Conservation (phyloP, 768 basidiomycete genomes). For the Mrakia gelida region DNA sequence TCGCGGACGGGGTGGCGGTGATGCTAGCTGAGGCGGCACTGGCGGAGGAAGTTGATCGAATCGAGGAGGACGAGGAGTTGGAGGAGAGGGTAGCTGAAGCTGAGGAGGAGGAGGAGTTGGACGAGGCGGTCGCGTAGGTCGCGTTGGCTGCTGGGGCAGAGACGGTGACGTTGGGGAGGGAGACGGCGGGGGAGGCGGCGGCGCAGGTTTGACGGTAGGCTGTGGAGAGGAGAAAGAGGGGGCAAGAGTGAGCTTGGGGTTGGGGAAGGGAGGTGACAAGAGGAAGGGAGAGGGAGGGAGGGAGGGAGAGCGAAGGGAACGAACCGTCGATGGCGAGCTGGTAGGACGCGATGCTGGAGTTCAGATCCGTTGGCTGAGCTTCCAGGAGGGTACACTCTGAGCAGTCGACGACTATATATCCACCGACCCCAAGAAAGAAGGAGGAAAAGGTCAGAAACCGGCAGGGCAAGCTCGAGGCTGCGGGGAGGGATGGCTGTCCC, state of each 20-base stretch:
- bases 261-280: neutral
- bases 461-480: slow-evolving; percentile 4
- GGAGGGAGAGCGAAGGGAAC: neutral
- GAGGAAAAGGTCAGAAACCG: neutral
- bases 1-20: neutral
- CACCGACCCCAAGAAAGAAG: neutral
- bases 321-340: slow-evolving; percentile 28
- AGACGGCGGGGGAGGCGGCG: neutral
- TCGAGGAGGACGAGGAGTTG: neutral
- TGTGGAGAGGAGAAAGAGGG: neutral
- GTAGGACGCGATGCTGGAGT: slow-evolving; percentile 22
- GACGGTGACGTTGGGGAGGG: slow-evolving; percentile 30
- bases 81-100: neutral
- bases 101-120: slow-evolving; percentile 15
- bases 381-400: slow-evolving; percentile 24
- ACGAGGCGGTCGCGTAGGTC: slow-evolving; percentile 18
- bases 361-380: slow-evolving; percentile 19
- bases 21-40: neutral
- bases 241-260: neutral
- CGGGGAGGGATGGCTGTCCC: neutral
- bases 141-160: slow-evolving; percentile 26
- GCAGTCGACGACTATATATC: slow-evolving; percentile 21
- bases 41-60: neutral
- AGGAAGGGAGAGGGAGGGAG: neutral
- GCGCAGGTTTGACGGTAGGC: slow-evolving; percentile 28